Evolutionary conservation across 1,284 basidiomycete genomes (phyloP), one percentile per base, ranked within the genome.

Genomic region (Papiliotrema laurentii): DNA sequence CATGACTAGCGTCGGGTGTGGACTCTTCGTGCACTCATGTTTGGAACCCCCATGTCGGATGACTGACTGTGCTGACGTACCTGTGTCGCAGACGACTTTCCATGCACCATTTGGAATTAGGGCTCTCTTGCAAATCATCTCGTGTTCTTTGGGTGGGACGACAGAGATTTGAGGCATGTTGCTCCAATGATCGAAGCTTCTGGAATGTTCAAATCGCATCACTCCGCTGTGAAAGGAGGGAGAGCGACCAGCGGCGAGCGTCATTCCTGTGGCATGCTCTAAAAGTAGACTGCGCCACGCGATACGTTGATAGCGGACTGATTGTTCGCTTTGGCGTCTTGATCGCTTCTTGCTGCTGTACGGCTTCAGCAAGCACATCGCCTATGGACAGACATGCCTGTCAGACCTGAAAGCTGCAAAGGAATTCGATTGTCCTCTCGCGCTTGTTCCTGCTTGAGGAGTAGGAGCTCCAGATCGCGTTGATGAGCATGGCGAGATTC

Each of bases 271-370:
- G n/a, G n/a, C n/a, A n/a, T n/a, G n/a, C n/a, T n/a, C n/a, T n/a
- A n/a, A n/a, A n/a, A n/a, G n/a, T n/a, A n/a, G n/a, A n/a, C n/a
- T n/a, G n/a, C n/a, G n/a, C n/a, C 39, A 24, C 18, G 11, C 26
- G 39, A 41, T 22, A 41, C 13, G 39, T 24, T 13, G 26, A 14
- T 13, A 41, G 18, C 7, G 39, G 7, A 22, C 86, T 83, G 30
- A 86, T 72, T 19, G 81, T 82, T 24, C 86, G 73, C 67, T 86
- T 84, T 14, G 88, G 76, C 4, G 86, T 83, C 73, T 86, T 86
- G 63, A 86, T 80, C 18, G 85, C 85, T 66, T 88, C 86, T 0
- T 84, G 83, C 76, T 87, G 83, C 68, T 87, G 84, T 40, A 81
- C 52, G 79, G 76, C 30, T 78, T 78, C 22, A 16, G 13, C 13